These are phyloP conservation scores for Handroanthus guayacan DNA, from an alignment of 257 asterid species.

Conservation along the genomic window DNA sequence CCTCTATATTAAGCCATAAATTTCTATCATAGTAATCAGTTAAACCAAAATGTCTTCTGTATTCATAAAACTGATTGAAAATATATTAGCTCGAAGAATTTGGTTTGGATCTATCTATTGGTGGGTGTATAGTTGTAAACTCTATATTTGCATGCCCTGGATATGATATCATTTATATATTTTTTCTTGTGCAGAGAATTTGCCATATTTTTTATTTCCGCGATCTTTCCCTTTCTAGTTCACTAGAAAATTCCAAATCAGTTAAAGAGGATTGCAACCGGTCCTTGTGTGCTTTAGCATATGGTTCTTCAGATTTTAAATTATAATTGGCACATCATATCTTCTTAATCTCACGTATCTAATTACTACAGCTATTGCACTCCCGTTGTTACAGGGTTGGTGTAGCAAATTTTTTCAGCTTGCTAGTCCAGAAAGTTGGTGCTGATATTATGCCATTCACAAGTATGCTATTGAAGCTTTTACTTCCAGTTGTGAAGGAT, in stretches of 20 bases:
- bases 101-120: background rate
- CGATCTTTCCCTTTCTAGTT: conserved; percentile 19
- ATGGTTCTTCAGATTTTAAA: background rate
- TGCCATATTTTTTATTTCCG: conserved; percentile 9
- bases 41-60: background rate
- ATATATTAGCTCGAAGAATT: background rate
- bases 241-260: conserved; percentile 6
- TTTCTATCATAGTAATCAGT: conserved; percentile 1
- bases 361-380: conserved; percentile 28
- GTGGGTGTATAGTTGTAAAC: background rate
- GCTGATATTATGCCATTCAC: conserved; percentile 80
- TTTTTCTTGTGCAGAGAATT: conserved; percentile 4
- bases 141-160: conserved; percentile 1
- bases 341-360: conserved; percentile 23
- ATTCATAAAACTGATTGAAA: background rate
- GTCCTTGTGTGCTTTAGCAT: conserved; percentile 3
- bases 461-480: conserved; percentile 76
- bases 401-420: conserved; percentile 78
- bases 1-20: background rate
- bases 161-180: background rate
- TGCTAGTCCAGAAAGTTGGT: conserved; percentile 90
- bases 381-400: conserved; percentile 77
- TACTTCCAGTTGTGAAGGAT: conserved; percentile 87
- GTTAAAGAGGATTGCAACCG: background rate
- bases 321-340: conserved; percentile 13